Base-by-base conservation (phyloP, 1,139 yeast species). In the Yamadazyma aaseri region DNA sequence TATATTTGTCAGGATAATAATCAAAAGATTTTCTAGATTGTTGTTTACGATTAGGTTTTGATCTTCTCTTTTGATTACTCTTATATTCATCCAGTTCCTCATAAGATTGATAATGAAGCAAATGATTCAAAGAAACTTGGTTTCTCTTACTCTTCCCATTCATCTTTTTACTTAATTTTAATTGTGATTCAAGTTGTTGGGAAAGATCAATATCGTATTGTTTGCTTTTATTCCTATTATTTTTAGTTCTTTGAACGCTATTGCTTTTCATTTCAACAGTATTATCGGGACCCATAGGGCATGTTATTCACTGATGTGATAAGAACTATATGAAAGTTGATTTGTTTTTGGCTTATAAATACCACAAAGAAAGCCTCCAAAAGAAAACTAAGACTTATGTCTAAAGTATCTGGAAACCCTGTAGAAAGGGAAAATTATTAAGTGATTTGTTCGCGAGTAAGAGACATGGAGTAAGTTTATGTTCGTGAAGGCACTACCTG, bases 51-150 rank as follows among this genome's bases (percentile, higher is more conserved):
- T 13, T 13, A 46, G 42, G 36, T 45, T 50, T 39, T 45, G 51
- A 22, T 38, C 41, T 54, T 25, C 47, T 32, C 29, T 36, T 36
- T 17, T 45, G 41, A 20, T 45, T 49, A 32, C 40, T 49, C 32
- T 47, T 65, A 45, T 52, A 73, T 60, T 54, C 78, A 43, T 52
- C 73, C 75, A 47, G 83, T 67, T 66, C 71, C 17, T 58, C 50
- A 40, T 68, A 68, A n/a, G 79, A 65, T 41, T 73, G 76, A 45
- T 79, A 81, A 33, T 80, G 82, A 33, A 83, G 55, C 38, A 83
- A 59, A 55, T 81, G 87, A 45, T 79, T 78, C 30, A 81, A 76
- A 10, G 83, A 76, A 16, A 79, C 65, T 46, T 74, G 76, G 12
- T 80, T 78, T 51, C 69, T 76, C 38, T 72, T 65, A 14, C 71